These are phyloP conservation scores for Terana coerulea DNA, from an alignment of 768 basidiomycete genomes.

Conservation along the genomic window DNA sequence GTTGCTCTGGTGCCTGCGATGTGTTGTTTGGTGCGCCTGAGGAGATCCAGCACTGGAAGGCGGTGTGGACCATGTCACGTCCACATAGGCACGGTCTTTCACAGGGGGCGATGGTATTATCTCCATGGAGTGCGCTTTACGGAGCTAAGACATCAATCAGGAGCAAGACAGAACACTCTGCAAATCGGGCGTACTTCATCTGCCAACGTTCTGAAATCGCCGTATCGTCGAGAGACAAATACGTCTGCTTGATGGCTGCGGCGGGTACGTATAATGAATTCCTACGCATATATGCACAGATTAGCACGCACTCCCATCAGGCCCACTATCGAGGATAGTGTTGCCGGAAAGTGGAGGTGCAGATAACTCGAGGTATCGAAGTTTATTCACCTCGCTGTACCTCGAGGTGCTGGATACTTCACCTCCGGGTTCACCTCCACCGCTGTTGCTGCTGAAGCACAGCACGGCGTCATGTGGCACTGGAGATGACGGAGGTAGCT, in stretches of 20 bases:
- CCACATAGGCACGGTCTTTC: conserved; percentile 80
- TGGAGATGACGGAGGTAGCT: too few relatives aligned
- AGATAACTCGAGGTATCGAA: too few relatives aligned
- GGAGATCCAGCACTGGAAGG: conserved; percentile 15
- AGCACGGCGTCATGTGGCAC: too few relatives aligned
- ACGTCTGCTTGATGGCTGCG: conserved; percentile 69
- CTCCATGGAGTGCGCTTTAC: conserved; percentile 81
- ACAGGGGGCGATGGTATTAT: conserved; percentile 78
- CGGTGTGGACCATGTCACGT: conserved; percentile 33
- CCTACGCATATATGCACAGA: too few relatives aligned
- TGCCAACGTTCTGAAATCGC: conserved; percentile 88
- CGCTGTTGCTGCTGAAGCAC: too few relatives aligned
- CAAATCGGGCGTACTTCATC: conserved; percentile 58
- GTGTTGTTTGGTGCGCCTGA: neutral
- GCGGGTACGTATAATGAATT: conserved; percentile 91
- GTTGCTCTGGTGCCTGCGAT: neutral
- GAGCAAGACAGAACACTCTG: neutral
- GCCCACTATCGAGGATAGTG: too few relatives aligned
- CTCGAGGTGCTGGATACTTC: too few relatives aligned
- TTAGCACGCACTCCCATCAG: too few relatives aligned
- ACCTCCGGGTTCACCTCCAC: too few relatives aligned
- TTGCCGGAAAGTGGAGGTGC: too few relatives aligned
- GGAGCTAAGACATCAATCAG: conserved; percentile 52
- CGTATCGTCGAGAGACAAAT: conserved; percentile 89
- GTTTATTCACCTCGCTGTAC: too few relatives aligned